phyloP scores from a whole-genome alignment of 179 eudicot species.

The Silene coronaria region DNA sequence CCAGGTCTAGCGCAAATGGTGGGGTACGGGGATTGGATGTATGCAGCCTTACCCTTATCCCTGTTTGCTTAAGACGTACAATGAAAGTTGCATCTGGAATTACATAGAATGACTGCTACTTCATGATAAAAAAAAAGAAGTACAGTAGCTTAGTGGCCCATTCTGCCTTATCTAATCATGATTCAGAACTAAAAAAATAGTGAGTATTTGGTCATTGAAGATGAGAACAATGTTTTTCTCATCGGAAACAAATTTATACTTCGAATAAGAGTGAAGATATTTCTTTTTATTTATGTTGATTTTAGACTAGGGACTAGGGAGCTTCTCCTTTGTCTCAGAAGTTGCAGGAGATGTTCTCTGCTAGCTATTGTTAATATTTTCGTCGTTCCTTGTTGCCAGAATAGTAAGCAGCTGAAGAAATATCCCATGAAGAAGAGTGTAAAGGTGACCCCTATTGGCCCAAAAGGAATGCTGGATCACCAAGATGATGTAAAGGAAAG shows the following conservation, averaged over 20 bases:
- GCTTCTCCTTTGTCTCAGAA: not conserved
- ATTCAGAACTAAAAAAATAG: not conserved
- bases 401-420: constrained; percentile 43
- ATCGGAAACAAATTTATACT: not conserved
- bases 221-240: not conserved
- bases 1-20: too few relatives aligned
- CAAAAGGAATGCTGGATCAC: constrained; percentile 22
- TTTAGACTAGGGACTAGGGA: not conserved
- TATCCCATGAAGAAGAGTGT: constrained; percentile 32
- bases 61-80: not conserved
- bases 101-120: not conserved
- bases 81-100: not conserved
- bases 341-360: not conserved
- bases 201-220: not conserved
- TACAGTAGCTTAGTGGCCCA: not conserved
- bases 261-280: not conserved
- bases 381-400: constrained; percentile 28
- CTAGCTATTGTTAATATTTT: not conserved
- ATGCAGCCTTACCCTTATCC: too few relatives aligned
- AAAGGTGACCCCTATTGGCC: constrained; percentile 37
- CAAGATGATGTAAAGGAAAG: constrained; percentile 30
- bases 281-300: not conserved
- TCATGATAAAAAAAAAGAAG: not conserved
- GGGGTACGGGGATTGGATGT: too few relatives aligned
- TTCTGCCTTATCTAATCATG: not conserved